phyloP scores from a whole-genome alignment of 352 stramenopile species.

The Globisporangium acanthophoron region DNA sequence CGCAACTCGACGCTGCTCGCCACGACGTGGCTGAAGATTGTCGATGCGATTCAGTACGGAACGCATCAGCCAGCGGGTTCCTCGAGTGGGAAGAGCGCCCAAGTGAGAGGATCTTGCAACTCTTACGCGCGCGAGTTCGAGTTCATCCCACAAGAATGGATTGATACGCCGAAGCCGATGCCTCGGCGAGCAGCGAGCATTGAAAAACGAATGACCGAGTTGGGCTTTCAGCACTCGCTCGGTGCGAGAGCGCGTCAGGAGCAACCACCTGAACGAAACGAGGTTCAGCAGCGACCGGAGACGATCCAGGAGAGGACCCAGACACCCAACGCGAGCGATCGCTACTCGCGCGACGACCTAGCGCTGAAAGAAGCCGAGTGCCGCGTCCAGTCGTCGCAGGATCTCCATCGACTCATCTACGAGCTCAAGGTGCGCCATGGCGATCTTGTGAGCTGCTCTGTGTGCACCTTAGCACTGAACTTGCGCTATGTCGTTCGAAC shows the following conservation, averaged over 20 bases:
- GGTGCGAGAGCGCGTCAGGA: conserved; percentile 3
- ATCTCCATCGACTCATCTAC: conserved; percentile 57
- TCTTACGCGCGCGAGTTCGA: conserved; percentile 45
- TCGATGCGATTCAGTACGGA: conserved; percentile 31
- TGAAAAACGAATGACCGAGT: conserved; percentile 27
- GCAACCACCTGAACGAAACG: background rate
- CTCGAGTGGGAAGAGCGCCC: background rate
- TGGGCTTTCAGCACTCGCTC: conserved; percentile 37
- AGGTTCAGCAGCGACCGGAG: conserved; percentile 3
- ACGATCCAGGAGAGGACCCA: background rate
- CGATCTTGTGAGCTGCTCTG: background rate
- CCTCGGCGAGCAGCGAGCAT: conserved; percentile 33
- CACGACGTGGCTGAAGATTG: conserved; percentile 42
- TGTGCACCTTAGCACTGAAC: background rate
- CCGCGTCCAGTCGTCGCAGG: conserved; percentile 25
- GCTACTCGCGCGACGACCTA: conserved; percentile 8
- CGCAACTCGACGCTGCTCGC: conserved; percentile 38
- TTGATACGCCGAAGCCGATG: conserved; percentile 17
- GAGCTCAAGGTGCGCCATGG: conserved; percentile 39
- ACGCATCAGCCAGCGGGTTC: conserved; percentile 8
- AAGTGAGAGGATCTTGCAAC: conserved; percentile 11
- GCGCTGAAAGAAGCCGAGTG: conserved; percentile 1
- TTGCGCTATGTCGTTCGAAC: background rate
- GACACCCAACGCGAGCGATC: background rate
- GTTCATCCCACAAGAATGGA: conserved; percentile 1